Evolutionary conservation across 805 yeast genomes (phyloP), one percentile per base, ranked within the genome.

Genomic region (Barnettozyma siamensis): DNA sequence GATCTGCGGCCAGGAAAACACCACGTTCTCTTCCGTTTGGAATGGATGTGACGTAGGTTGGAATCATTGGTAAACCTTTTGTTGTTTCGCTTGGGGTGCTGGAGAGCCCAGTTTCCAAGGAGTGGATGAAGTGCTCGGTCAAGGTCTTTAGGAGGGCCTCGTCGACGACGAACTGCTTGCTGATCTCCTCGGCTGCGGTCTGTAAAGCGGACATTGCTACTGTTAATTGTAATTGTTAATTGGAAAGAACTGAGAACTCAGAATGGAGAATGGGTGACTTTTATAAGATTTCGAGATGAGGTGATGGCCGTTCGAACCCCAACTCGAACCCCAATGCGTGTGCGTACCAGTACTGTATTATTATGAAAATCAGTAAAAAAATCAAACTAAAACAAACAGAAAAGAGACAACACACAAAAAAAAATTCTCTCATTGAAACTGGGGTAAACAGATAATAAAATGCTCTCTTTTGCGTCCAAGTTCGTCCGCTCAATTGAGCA

Each of bases 11-110:
- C 45, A 91, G 67, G 47, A 73, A 78, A 31, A 85, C 69, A 34
- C 98, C 98, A 41, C 69, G 70, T 60, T 91, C 99, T 36, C 75
- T 70, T 33, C 99, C 99, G 33, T 73, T 75, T 18, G 99, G 99
- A 42, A 87, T 74, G 10, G 75, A 72, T 8, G 96, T 86, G 27
- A 91, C 95, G 58, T 64, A 91, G 1, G 96, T 77, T 29, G 98
- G 98, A 53, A 93, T 87, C 99, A 91, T 93, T 31, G 93, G 91
- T 66, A 85, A 65, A 58, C 73, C 79, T 59, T 44, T 62, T 18
- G 62, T 54, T 40, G 55, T 58, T 28, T 69, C 60, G 19, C 63
- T 66, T 12, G 64, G 59, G n/a, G 69, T 59, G 2, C 61, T 21
- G 8, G 28, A 54, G 37, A 84, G 63, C 4, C 91, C 93, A 26